phyloP scores from a whole-genome alignment of 192 early-diverging fungal species.

The Geranomyces michiganensis region DNA sequence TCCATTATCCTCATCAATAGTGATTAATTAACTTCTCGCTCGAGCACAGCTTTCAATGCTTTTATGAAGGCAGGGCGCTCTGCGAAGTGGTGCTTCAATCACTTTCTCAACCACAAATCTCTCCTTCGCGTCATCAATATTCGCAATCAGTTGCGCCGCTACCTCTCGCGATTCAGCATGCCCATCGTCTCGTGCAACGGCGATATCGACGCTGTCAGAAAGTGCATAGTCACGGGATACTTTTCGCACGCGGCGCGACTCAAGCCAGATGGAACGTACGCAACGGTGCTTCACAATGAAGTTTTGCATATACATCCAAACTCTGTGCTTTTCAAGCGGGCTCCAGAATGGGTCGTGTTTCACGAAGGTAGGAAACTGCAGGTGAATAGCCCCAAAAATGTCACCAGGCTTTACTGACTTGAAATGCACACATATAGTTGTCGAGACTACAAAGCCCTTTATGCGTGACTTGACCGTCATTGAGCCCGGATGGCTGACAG shows the following conservation, averaged over 20 bases:
- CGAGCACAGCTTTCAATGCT: slow-evolving; percentile 47
- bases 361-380: slow-evolving; percentile 45
- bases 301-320: slow-evolving; percentile 50
- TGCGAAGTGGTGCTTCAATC: slow-evolving; percentile 52
- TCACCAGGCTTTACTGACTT: too few relatives aligned
- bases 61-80: slow-evolving; percentile 48
- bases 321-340: slow-evolving; percentile 52
- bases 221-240: slow-evolving; percentile 73
- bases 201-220: slow-evolving; percentile 58
- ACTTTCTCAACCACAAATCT: slow-evolving; percentile 71
- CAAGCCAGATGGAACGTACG: slow-evolving; percentile 67
- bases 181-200: slow-evolving; percentile 36
- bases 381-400: too few relatives aligned
- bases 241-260: slow-evolving; percentile 77
- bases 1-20: neutral
- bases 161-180: slow-evolving; percentile 55
- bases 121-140: slow-evolving; percentile 41
- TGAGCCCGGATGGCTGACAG: slow-evolving; percentile 56
- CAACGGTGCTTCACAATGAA: slow-evolving; percentile 65
- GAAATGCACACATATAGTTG: slow-evolving; percentile 34
- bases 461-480: slow-evolving; percentile 52
- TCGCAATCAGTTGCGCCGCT: slow-evolving; percentile 48
- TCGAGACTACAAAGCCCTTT: slow-evolving; percentile 51
- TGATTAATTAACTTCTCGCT: neutral
- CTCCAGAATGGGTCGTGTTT: slow-evolving; percentile 54